phyloP scores from a whole-genome alignment of 495 filamentous ascomycete species.

The Neurospora pannonica region DNA sequence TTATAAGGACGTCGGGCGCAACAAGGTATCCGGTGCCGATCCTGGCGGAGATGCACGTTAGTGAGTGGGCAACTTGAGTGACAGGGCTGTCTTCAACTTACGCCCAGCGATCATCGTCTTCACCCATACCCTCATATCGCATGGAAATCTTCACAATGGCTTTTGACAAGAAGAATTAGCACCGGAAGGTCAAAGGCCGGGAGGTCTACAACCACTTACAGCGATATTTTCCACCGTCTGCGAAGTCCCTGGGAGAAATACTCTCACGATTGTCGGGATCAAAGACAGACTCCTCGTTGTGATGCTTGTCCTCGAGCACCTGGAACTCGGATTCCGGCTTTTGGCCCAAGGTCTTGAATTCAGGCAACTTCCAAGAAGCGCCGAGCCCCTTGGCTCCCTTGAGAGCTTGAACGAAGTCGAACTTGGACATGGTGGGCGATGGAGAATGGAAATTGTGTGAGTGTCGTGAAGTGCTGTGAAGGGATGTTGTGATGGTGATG shows the following conservation, averaged over 20 bases:
- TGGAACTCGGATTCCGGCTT: not conserved
- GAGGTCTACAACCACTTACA: not conserved
- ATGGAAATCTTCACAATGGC: not conserved
- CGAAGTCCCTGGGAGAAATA: accelerated
- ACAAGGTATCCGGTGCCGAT: not conserved
- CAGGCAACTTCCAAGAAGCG: not conserved
- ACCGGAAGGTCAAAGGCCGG: not conserved
- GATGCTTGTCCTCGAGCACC: no score
- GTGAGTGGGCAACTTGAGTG: no score
- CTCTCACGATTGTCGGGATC: not conserved
- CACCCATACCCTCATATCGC: not conserved
- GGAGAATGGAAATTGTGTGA: not conserved
- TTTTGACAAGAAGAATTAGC: not conserved
- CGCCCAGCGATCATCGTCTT: not conserved
- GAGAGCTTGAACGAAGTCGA: not conserved
- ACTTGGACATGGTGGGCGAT: not conserved
- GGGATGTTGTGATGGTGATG: not conserved
- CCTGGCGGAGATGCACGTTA: not conserved
- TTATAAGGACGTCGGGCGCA: accelerated
- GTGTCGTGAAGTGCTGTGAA: not conserved
- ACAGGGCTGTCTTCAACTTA: not conserved
- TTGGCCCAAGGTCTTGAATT: not conserved
- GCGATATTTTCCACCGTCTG: not conserved
- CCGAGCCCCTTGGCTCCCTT: not conserved
- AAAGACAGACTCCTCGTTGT: not conserved